phyloP scores from a whole-genome alignment of 495 filamentous ascomycete genomes.

The Tuber magnatum region DNA sequence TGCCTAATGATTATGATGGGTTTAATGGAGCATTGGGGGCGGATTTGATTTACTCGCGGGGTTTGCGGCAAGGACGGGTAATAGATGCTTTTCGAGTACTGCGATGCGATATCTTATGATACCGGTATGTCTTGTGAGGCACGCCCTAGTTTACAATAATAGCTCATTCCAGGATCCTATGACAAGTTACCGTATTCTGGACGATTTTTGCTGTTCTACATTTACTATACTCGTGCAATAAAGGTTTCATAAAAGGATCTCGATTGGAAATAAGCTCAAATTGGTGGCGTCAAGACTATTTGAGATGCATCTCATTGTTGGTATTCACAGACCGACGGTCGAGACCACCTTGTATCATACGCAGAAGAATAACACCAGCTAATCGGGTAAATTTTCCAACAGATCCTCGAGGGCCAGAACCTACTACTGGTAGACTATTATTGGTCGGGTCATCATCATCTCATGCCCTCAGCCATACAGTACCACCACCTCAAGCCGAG shows the following conservation, averaged over 20 bases:
- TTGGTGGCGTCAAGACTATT: conserved; percentile 21
- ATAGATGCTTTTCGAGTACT: neutral
- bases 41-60: neutral
- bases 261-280: conserved; percentile 32
- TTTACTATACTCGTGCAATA: neutral
- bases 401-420: too few relatives aligned
- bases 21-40: neutral
- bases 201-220: neutral
- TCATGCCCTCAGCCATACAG: too few relatives aligned
- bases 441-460: too few relatives aligned
- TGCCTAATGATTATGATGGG: neutral
- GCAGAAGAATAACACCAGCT: too few relatives aligned
- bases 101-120: neutral
- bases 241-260: conserved; percentile 12
- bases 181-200: neutral
- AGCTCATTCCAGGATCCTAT: neutral
- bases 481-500: too few relatives aligned
- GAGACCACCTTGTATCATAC: too few relatives aligned
- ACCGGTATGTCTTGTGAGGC: neutral
- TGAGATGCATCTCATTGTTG: neutral
- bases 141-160: neutral
- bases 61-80: neutral
- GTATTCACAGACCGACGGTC: too few relatives aligned
- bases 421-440: too few relatives aligned
- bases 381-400: too few relatives aligned